These are phyloP conservation scores for Meyerozyma guilliermondii DNA, from an alignment of 1,139 yeast genomes.

Conservation along the genomic window DNA sequence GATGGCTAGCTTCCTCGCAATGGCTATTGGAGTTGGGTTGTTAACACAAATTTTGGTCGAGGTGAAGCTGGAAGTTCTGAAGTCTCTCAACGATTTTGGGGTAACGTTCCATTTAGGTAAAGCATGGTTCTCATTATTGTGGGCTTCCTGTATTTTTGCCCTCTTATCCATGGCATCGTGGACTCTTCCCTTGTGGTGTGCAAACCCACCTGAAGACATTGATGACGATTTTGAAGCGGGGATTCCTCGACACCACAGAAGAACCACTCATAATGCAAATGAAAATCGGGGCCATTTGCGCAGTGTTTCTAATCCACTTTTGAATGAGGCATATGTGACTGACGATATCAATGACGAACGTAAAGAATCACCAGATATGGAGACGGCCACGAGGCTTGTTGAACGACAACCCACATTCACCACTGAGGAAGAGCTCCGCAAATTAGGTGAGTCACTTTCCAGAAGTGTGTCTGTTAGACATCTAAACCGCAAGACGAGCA, in stretches of 20 bases:
- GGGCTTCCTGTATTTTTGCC: constrained; percentile 27
- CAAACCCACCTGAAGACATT: constrained; percentile 27
- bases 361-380: background rate
- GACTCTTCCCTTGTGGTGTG: constrained; percentile 44
- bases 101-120: constrained; percentile 35
- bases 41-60: constrained; percentile 20
- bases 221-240: constrained; percentile 16
- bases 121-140: constrained; percentile 37
- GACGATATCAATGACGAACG: background rate
- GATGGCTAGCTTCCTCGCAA: constrained; percentile 25
- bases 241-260: background rate
- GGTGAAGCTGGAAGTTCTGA: constrained; percentile 23
- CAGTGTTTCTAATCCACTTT: background rate
- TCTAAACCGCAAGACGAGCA: constrained; percentile 11
- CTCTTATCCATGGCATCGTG: constrained; percentile 23
- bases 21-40: constrained; percentile 23
- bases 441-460: constrained; percentile 29
- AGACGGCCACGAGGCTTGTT: background rate
- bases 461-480: constrained; percentile 24
- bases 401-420: constrained; percentile 2
- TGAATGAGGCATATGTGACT: background rate
- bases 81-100: constrained; percentile 41
- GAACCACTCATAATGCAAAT: background rate
- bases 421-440: constrained; percentile 24
- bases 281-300: background rate